Evolutionary conservation across 78 protist species (phyloP), one percentile per base, ranked within the genome.

Genomic region (Dictyostelium capitatum): DNA sequence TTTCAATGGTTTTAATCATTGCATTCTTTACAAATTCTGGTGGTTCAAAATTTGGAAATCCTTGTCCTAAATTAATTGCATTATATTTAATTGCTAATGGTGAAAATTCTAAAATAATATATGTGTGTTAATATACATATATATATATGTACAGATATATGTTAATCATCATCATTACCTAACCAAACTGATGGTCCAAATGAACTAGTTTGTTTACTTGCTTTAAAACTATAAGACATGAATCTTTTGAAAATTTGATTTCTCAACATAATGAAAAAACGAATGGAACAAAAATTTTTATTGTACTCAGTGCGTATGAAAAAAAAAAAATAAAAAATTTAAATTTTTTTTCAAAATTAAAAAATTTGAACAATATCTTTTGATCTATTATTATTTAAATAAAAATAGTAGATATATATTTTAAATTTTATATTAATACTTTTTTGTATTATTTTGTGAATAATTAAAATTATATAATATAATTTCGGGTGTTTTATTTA

Each of bases 21-120:
- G 96, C 96, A 43, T 93, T 80, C 12, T 48, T 70, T 20, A 93
- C 89, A 54, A 93, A 93, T 19, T 47, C 6, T 50, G 89, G 89
- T 83, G 96, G 92, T 67, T 82, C 90, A 53, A 83, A 93, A 65
- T 85, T 85, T 25, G 96, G 96, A 46, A 87, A 93, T 56, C 96
- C 96, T 54, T 93, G 96, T 17, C 96, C 96, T 70, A 93, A 89
- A 48, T 93, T 93, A 12, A 93, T 37, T 20, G 96, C 6, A 32
- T 81, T 80, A 72, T 93, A 79, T 83, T 93, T 64, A 19, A 62
- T 23, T 37, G 96, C 46, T 30, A 93, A 54, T 75, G 96, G 96
- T 70, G 96, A 82, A 53, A 93, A 93, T 46, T 93, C 96, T 78
- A 72, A 70, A n/a, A 20, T 19, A 17, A 47, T 48, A 30, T 53